Conservation (phyloP, 768 basidiomycete genomes). For the Coprinellus micaceus region DNA sequence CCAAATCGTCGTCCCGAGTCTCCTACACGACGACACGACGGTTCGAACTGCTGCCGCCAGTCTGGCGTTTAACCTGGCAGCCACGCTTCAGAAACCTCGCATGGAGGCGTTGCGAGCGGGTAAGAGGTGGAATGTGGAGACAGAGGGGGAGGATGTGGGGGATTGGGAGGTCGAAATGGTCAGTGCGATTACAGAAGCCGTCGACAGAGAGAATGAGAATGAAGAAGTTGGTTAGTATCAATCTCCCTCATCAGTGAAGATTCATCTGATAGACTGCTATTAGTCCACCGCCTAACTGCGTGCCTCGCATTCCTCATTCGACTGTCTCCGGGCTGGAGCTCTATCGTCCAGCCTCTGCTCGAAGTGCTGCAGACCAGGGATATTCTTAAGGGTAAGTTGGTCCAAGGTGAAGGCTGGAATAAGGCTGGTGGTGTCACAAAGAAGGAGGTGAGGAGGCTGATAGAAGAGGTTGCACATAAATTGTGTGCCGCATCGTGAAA, state of each 20-base stretch:
- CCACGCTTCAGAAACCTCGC: conserved; percentile 59
- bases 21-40: conserved; percentile 62
- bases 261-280: conserved; percentile 1
- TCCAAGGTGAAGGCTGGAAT: conserved; percentile 42
- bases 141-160: conserved; percentile 48
- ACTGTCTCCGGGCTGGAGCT: conserved; percentile 65
- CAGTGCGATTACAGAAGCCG: conserved; percentile 78
- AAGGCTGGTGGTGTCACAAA: conserved; percentile 51
- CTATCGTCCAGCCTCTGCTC: conserved; percentile 52
- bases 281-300: conserved; percentile 81
- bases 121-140: conserved; percentile 26
- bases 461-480: conserved; percentile 58
- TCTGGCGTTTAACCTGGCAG: conserved; percentile 72
- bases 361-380: conserved; percentile 65
- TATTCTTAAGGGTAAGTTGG: conserved; percentile 56
- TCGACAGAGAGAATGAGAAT: conserved; percentile 63
- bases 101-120: conserved; percentile 36
- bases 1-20: conserved; percentile 55
- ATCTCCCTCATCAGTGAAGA: background rate
- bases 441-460: conserved; percentile 61
- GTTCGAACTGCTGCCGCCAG: conserved; percentile 82
- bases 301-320: conserved; percentile 75
- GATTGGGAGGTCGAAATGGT: conserved; percentile 87
- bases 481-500: conserved; percentile 31
- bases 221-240: conserved; percentile 74